A percentile compares a stretch with the other conserved stretches of the same genome.
Evolutionary conservation across 257 asterid species (phyloP).

Genomic region (Gentiana macrophylla): DNA sequence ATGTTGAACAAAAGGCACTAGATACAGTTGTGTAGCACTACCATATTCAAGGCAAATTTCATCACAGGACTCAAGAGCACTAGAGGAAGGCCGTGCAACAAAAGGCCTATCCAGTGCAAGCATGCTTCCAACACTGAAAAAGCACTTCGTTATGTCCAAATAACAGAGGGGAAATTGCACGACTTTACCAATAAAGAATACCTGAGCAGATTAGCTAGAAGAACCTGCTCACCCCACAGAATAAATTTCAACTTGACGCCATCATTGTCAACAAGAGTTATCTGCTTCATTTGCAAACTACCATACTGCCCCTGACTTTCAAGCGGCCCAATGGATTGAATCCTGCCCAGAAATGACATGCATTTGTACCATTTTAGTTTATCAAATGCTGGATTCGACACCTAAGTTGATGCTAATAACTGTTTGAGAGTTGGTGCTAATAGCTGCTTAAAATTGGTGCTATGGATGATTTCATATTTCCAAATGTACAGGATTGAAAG

Average conservation of each 20-base stretch:
- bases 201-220: constrained; percentile 78
- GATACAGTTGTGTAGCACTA: constrained; percentile 70
- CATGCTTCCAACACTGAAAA: constrained; percentile 79
- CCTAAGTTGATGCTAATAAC: not conserved
- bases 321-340: constrained; percentile 63
- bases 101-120: constrained; percentile 89
- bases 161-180: constrained; percentile 4
- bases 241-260: constrained; percentile 47
- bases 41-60: constrained; percentile 77
- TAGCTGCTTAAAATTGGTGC: too few relatives aligned
- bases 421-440: too few relatives aligned
- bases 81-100: constrained; percentile 39
- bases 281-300: constrained; percentile 57
- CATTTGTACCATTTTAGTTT: not conserved
- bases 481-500: too few relatives aligned
- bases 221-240: constrained; percentile 88
- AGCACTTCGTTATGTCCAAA: constrained; percentile 13
- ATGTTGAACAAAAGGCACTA: constrained; percentile 64
- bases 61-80: constrained; percentile 34
- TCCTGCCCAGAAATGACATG: constrained; percentile 30
- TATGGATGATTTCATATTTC: too few relatives aligned
- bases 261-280: constrained; percentile 67
- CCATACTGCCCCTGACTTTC: constrained; percentile 56
- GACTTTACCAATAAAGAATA: constrained; percentile 14
- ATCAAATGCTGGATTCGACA: too few relatives aligned